phyloP scores from a whole-genome alignment of 176 grass and related monocot genomes.

The Carex pumila region DNA sequence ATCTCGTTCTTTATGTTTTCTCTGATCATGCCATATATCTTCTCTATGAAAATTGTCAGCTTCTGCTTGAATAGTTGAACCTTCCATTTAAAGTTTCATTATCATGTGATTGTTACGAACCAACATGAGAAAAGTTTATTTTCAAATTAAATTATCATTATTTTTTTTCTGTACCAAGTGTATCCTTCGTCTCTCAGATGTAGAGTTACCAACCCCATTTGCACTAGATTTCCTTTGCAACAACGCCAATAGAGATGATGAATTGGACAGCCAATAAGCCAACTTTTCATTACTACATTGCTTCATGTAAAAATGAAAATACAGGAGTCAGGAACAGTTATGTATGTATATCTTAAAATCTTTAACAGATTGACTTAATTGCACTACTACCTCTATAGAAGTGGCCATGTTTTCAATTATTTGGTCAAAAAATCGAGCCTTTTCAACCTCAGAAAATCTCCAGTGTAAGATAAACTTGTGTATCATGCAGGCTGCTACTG shows the following conservation, averaged over 20 bases:
- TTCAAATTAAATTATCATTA: background rate
- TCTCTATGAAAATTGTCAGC: conserved; percentile 93
- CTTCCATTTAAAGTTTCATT: conserved; percentile 24
- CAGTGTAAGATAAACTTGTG: conserved; percentile 87
- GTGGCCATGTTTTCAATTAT: conserved; percentile 79
- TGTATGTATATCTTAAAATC: background rate
- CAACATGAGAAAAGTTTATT: background rate
- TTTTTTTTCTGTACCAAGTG: conserved; percentile 45
- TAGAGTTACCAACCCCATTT: conserved; percentile 55
- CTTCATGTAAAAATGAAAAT: conserved; percentile 30
- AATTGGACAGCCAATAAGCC: conserved; percentile 98
- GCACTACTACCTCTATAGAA: conserved; percentile 63
- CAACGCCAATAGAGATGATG: conserved; percentile 70
- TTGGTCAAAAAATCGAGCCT: conserved; percentile 75
- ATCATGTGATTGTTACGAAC: background rate
- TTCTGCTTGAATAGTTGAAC: conserved; percentile 99
- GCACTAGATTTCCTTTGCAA: conserved; percentile 89
- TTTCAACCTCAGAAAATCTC: conserved; percentile 98
- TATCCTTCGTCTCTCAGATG: conserved; percentile 81
- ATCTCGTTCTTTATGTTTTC: conserved; percentile 98
- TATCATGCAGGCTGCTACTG: conserved; percentile 80
- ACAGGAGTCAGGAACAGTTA: no score
- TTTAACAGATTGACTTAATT: background rate
- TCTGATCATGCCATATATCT: conserved; percentile 95
- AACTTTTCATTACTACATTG: conserved; percentile 69